Evolutionary conservation across 2,329 filamentous ascomycete genomes (phyloP).

Genomic region (Xylariaceae sp.): DNA sequence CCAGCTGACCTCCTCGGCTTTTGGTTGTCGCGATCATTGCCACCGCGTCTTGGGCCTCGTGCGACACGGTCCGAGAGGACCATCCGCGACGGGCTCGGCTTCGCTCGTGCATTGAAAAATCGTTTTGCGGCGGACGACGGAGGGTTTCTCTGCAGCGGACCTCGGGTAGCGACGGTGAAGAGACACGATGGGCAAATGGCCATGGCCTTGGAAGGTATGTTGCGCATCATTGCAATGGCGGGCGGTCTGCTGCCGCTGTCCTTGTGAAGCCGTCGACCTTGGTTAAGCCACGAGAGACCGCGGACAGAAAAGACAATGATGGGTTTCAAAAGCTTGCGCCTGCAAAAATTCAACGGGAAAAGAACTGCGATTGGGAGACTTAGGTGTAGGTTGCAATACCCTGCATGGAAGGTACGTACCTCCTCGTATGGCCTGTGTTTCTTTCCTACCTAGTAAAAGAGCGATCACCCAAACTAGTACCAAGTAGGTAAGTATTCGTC

Average conservation of each 20-base stretch:
- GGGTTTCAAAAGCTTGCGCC: too few relatives aligned
- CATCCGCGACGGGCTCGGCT: constrained; percentile 51
- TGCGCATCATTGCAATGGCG: constrained; percentile 18
- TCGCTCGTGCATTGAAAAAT: constrained; percentile 21
- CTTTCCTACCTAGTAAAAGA: too few relatives aligned
- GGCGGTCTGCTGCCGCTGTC: neutral
- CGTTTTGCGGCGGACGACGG: constrained; percentile 24
- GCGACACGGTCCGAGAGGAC: constrained; percentile 55
- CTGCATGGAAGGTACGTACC: too few relatives aligned
- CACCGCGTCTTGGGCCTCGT: constrained; percentile 34
- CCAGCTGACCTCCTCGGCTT: constrained; percentile 43
- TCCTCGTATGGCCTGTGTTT: too few relatives aligned
- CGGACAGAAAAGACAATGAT: too few relatives aligned
- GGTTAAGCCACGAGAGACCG: too few relatives aligned
- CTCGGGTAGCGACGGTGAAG: constrained; percentile 19
- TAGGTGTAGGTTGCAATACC: too few relatives aligned
- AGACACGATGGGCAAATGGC: constrained; percentile 31
- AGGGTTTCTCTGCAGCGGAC: constrained; percentile 12
- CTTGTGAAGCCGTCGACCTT: neutral
- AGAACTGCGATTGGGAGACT: too few relatives aligned
- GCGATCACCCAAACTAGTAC: too few relatives aligned
- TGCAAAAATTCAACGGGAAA: too few relatives aligned
- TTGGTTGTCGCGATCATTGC: constrained; percentile 32
- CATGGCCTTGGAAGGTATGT: constrained; percentile 14
- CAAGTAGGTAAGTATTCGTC: too few relatives aligned